phyloP scores from a whole-genome alignment of 163 green algal genomes.

The Prototheca wickerhamii region DNA sequence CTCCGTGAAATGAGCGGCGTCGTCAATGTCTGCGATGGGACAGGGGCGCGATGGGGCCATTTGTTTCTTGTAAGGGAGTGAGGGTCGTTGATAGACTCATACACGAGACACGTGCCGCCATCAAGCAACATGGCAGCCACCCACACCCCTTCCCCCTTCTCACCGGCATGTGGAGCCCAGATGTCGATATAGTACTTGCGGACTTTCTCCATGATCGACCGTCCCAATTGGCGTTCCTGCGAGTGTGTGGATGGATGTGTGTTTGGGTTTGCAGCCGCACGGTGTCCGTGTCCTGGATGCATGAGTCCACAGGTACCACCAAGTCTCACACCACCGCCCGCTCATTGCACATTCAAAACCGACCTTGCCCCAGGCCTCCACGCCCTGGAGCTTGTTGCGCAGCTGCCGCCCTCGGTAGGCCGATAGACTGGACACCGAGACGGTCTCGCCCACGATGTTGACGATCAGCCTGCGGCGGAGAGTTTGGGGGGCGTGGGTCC shows the following conservation, averaged over 20 bases:
- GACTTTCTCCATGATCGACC: slow-evolving; percentile 12
- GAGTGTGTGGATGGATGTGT: too few relatives aligned
- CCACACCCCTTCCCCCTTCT: neutral
- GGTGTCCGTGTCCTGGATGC: too few relatives aligned
- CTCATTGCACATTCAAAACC: too few relatives aligned
- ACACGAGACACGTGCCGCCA: too few relatives aligned
- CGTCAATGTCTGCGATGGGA: slow-evolving; percentile 1
- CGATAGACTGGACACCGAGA: neutral
- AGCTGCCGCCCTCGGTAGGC: slow-evolving; percentile 7
- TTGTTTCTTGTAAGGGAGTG: neutral
- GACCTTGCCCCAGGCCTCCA: slow-evolving; percentile 28
- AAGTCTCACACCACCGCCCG: neutral
- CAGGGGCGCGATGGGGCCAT: neutral
- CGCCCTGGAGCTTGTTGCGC: slow-evolving; percentile 24
- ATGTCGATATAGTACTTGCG: slow-evolving; percentile 32
- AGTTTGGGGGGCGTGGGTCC: neutral
- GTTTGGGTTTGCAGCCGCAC: too few relatives aligned
- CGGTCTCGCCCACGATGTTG: slow-evolving; percentile 17
- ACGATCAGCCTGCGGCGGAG: slow-evolving; percentile 40
- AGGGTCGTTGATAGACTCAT: too few relatives aligned
- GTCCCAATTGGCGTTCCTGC: slow-evolving; percentile 12
- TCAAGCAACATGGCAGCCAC: too few relatives aligned
- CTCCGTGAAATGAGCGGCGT: slow-evolving; percentile 23
- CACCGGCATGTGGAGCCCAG: slow-evolving; percentile 30
- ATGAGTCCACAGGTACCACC: neutral